Conservation (phyloP, 306 rosid species). For the Inga laurina region DNA sequence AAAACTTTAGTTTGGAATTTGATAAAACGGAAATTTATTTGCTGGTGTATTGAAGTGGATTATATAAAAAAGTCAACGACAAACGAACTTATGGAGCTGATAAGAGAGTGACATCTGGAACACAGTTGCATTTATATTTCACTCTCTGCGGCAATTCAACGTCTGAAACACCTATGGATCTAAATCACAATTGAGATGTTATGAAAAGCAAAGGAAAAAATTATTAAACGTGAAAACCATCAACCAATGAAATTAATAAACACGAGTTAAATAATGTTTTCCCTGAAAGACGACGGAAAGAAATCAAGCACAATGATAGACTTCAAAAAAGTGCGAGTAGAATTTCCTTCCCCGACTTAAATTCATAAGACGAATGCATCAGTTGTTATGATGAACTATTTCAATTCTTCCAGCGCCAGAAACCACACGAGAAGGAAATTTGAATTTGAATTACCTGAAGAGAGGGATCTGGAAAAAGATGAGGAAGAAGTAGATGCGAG, state of each 20-base stretch:
- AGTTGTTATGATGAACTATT: background rate
- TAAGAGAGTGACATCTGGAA: background rate
- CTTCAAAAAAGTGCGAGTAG: background rate
- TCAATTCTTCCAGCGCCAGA: background rate
- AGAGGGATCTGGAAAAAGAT: conserved; percentile 93
- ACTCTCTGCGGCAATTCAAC: background rate
- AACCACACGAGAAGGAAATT: background rate
- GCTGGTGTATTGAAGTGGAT: background rate
- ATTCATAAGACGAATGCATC: background rate
- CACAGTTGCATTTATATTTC: background rate
- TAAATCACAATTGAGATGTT: background rate
- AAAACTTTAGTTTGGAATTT: background rate
- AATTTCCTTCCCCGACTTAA: background rate
- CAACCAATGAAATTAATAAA: background rate
- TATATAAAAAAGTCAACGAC: background rate
- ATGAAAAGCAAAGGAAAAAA: background rate
- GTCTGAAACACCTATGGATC: background rate
- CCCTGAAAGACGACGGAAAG: background rate
- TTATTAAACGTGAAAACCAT: background rate
- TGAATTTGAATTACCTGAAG: conserved; percentile 61
- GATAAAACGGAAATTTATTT: background rate
- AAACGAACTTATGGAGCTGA: background rate
- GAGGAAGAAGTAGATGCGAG: conserved; percentile 71
- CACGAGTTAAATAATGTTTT: background rate
- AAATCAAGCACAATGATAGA: background rate